phyloP scores from a whole-genome alignment of 306 rosid genomes.

The Gastrolobium villosum region DNA sequence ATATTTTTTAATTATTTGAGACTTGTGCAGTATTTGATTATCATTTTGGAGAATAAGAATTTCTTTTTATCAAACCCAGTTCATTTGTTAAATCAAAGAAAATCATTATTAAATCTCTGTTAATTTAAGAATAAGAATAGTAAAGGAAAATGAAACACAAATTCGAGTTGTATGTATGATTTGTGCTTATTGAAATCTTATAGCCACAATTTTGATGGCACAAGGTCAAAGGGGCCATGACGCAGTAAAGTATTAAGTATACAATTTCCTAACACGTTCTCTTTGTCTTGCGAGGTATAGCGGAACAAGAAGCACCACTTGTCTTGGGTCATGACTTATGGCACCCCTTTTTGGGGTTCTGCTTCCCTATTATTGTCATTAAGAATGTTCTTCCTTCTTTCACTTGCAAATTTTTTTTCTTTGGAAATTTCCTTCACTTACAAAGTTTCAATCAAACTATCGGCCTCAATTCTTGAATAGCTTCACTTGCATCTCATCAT shows the following conservation, averaged over 20 bases:
- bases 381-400: slow-evolving; percentile 12
- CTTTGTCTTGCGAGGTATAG: neutral
- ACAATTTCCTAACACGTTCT: neutral
- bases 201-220: slow-evolving; percentile 24
- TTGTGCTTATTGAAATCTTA: neutral
- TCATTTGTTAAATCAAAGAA: too few relatives aligned
- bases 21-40: too few relatives aligned
- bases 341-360: neutral
- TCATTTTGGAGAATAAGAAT: too few relatives aligned
- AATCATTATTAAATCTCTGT: too few relatives aligned
- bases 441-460: neutral
- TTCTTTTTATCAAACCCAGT: too few relatives aligned
- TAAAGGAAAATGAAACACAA: neutral
- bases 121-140: slow-evolving; percentile 2
- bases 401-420: neutral
- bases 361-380: neutral
- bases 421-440: too few relatives aligned
- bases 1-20: too few relatives aligned
- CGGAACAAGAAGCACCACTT: neutral
- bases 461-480: slow-evolving; percentile 35
- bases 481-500: neutral
- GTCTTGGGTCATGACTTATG: neutral
- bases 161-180: neutral
- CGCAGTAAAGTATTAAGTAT: slow-evolving; percentile 16
- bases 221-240: slow-evolving; percentile 3